Evolutionary conservation across 192 early-diverging fungal species (phyloP), one percentile per base, ranked within the genome.

Genomic region (Diversispora eburnea): DNA sequence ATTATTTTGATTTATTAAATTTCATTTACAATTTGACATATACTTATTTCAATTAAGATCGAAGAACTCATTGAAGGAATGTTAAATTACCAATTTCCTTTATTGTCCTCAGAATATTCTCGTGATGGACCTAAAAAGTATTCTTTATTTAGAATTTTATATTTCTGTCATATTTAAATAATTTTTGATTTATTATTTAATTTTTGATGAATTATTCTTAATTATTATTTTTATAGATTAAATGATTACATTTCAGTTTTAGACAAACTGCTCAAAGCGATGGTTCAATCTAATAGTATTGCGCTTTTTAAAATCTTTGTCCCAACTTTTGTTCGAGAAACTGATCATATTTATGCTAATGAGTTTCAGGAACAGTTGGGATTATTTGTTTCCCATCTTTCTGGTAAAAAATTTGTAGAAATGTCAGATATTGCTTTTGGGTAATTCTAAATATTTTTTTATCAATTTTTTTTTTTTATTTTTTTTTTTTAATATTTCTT

Each of bases 181-280:
- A 33, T 33, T 33, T 33, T 33, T 33, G 25, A 33, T 33, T 33
- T 33, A 33, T 33, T 33, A 33, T 33, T 33, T 33, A 33, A 33
- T 33, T 33, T 33, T 33, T 33, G 25, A 2, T 33, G 25, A 33
- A 33, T 33, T 58, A 33, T 54, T 17, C 51, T 54, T 54, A 54
- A 54, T 17, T 54, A 54, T 17, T 54, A 58, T 58, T n/a, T 64
- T 15, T 49, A 6, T 68, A 84, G 84, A 25, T 83, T 82, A 47
- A 82, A 77, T 41, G 86, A 88, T 15, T 88, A 89, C 62, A 82
- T 82, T 33, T 66, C 77, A 5, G 78, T 82, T 2, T 81, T 91
- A 47, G 80, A 87, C 57, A 75, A 78, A n/a, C 74, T 92, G 0
- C 58, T 92, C 9, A 75, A 73, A 45, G 80, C 78, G 8, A 77